These are phyloP conservation scores for Acanthamoeba castellanii DNA, from an alignment of 208 protist species.

Conservation along the genomic window DNA sequence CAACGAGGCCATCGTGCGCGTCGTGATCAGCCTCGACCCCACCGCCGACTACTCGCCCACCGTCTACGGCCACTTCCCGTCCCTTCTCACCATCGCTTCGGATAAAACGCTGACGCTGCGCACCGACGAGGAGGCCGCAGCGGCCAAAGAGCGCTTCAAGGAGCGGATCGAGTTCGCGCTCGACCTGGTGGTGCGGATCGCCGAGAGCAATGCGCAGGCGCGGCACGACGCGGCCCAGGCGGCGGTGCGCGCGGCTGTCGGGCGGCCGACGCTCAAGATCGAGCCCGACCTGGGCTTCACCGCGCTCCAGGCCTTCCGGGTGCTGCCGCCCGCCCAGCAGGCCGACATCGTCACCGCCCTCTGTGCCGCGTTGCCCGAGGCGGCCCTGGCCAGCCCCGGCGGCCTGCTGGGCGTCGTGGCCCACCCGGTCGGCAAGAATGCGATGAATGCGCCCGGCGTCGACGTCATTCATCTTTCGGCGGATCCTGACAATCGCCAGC, in stretches of 20 bases:
- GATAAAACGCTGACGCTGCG: background rate
- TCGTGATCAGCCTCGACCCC: slow-evolving; percentile 2
- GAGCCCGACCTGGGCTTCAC: background rate
- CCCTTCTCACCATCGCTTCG: background rate
- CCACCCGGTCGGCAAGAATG: background rate
- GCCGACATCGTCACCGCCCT: slow-evolving; percentile 29
- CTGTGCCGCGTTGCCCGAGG: background rate
- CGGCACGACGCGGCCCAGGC: background rate
- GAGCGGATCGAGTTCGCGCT: slow-evolving; percentile 28
- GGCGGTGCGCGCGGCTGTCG: background rate
- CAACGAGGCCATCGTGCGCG: background rate
- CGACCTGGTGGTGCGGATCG: slow-evolving; percentile 3
- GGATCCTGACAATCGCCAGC: background rate
- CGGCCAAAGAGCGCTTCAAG: background rate
- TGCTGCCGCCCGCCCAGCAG: slow-evolving; percentile 13
- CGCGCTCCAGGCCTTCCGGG: background rate
- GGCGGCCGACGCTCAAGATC: slow-evolving; percentile 2
- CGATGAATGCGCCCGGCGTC: background rate
- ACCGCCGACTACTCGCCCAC: slow-evolving; percentile 9
- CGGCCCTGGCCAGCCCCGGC: background rate
- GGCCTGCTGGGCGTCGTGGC: background rate
- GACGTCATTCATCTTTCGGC: background rate
- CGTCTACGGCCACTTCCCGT: background rate
- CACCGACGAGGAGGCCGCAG: background rate
- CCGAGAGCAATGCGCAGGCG: slow-evolving; percentile 10